These are phyloP conservation scores for Suillus variegatus DNA, from an alignment of 768 basidiomycete genomes.

Conservation along the genomic window DNA sequence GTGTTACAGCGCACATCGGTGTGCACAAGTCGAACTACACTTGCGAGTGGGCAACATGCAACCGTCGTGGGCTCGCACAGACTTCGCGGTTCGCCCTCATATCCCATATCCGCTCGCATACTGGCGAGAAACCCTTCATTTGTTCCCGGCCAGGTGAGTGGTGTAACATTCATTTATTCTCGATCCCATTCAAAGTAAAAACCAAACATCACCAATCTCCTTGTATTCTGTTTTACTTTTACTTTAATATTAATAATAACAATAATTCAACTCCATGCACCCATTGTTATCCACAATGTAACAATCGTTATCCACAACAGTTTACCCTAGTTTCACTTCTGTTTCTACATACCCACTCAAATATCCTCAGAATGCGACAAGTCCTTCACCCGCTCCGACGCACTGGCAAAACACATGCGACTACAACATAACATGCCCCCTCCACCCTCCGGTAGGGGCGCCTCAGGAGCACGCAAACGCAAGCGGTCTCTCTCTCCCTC, in stretches of 20 bases:
- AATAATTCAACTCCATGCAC: background rate
- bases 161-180: background rate
- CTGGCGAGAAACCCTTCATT: slow-evolving; percentile 91
- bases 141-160: slow-evolving; percentile 76
- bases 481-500: slow-evolving; percentile 31
- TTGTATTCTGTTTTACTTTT: background rate
- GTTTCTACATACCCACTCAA: background rate
- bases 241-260: background rate
- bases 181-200: slow-evolving; percentile 10
- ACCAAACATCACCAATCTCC: background rate
- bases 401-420: slow-evolving; percentile 90
- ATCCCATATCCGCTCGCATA: slow-evolving; percentile 89
- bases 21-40: slow-evolving; percentile 83
- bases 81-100: slow-evolving; percentile 89
- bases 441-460: slow-evolving; percentile 72
- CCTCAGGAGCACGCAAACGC: slow-evolving; percentile 71
- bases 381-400: slow-evolving; percentile 93
- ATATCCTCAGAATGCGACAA: slow-evolving; percentile 80
- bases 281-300: background rate
- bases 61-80: slow-evolving; percentile 77
- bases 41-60: slow-evolving; percentile 88
- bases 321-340: background rate
- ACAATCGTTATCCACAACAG: background rate
- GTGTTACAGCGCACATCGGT: slow-evolving; percentile 69
- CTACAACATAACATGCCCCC: slow-evolving; percentile 81